Base-by-base conservation (phyloP, 2,329 filamentous ascomycete species). In the Colletotrichum scovillei region DNA sequence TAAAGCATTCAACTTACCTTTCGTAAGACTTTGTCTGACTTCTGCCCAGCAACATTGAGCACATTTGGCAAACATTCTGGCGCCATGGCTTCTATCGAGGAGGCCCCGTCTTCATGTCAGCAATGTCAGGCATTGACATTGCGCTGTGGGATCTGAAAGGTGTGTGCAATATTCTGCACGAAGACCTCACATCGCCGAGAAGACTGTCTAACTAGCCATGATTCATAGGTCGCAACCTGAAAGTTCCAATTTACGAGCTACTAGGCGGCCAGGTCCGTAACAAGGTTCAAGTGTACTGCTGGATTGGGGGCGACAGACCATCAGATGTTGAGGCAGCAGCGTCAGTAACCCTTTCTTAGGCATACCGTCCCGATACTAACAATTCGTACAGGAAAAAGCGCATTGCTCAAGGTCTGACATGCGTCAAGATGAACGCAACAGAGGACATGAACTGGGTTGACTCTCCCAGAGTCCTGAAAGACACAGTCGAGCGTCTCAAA, bases 401-500 rank as follows among this genome's bases (percentile, higher is more conserved):
- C 9, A 85, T 87, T 75, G 83, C 82, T 16, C 89, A 91, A 81
- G 89, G 89, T 1, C 88, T 91, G 78, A 88, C 80, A 6, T 84
- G 87, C 11, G 86, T 93, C 67, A 93, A 93, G 80, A 93, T 93
- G 91, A 93, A 93, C 78, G 92, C 88, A 9, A 93, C 91, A 1
- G 91, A 91, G 78, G 91, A 93, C 76, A 78, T 92, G 8, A 89
- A 89, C 77, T 93, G 91, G 91, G 84, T 93, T 3, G 92, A 93
- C 79, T 89, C 89, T 12, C 92, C 92, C 2, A 82, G 85, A 0
- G 83, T 85, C 0, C 82, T 94, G 0, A 84, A 90, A 58, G 83
- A 87, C 5, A 89, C 88, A 55, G 88, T 93, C 4, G 88, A 92
- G 72, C 86, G 92, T 12, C 82, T 93, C 8, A 88, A 89, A 78